Base-by-base conservation (phyloP, 495 filamentous ascomycete species). In the Penicillium desertorum region DNA sequence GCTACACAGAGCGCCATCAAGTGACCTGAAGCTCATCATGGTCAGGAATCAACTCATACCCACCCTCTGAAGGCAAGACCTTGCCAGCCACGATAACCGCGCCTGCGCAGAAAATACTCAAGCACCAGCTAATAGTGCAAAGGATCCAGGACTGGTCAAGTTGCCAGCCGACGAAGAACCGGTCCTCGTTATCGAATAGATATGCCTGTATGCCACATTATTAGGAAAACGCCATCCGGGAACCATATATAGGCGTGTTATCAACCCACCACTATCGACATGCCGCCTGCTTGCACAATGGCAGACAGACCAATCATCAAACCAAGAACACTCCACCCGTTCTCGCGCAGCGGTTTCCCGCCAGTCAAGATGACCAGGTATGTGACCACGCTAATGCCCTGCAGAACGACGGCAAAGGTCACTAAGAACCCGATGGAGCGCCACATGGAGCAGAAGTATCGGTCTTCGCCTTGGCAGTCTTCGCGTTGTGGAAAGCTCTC, bases 361-460 rank as follows among this genome's bases (percentile, higher is more conserved):
- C 93, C 91, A 2, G 78, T 73, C 54, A 96, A 70, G 34, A 95
- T 83, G 20, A 91, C 80, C 44, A 88, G 62, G 69, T 89, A 95
- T 3, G 86, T 80, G 12, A 95, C 85, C 16, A 95, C 67, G 43
- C 83, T 85, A 51, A 87, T 88, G 17, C 89, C 80, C 73, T 96
- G 84, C 29, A 92, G 60, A 37, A 96, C 83, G 34, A 90, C 79
- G 23, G 88, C 82, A 60, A 96, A 88, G 51, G 82, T 87, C 83
- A 96, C 90, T 51, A 96, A 74, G 69, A 96, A 96, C 10, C 88
- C 91, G 54, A 90, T 84, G 42, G 85, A 87, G 32, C 89, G 83
- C 93, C 93, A 98, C 83, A 95, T 88, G 59, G 84, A 87, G 74
- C 93, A 96, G 79, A 98, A 96, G 71, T 86, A 83, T 29, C 85